Base-by-base conservation (phyloP, 768 basidiomycete species). In the Suillus alpinus region DNA sequence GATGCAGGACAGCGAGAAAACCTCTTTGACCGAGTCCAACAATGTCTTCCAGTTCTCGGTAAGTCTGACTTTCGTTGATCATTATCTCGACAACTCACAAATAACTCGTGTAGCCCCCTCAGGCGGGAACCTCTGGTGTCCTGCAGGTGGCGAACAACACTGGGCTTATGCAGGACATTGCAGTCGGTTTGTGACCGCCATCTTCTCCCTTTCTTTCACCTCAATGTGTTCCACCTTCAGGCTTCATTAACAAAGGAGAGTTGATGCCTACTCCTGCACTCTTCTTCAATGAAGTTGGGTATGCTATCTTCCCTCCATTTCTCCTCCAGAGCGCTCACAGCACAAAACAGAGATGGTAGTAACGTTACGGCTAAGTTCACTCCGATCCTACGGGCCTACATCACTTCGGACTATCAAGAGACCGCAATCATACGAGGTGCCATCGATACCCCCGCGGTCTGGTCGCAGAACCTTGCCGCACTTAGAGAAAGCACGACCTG, bases 351-450 rank as follows among this genome's bases (percentile, higher is more conserved):
- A 18, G 31, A 57, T 9, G 49, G 49, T 29, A 49, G 43, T 23
- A 6, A n/a, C 16, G 50, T 31, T 29, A n/a, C 29, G 2, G 57
- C 57, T 1, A 8, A 31, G 50, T 56, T 56, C 57, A 57, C 50
- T 9, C 50, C 49, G 10, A 6, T 31, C 10, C 57, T 56, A 12
- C 57, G 50, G 0, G 57, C n/a, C 29, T 57, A 57, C 18, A 56
- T 57, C 18, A 57, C 49, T 0, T 55, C 57, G 5, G 57, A 57
- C 50, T 57, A 57, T 57, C 29, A 57, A 26, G 50, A 57, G 16
- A 18, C 49, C 12, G 3, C 47, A 6, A 55, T 57, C 5, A 2
- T 55, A 12, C 20, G 34, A 18, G 50, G 18, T 18, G 49, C 29
- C 18, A 55, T 57, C 18, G n/a, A 56, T 8, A 57, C 50, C 2